Conservation (phyloP, 2,329 filamentous ascomycete genomes). For the Trichoderma afroharzianum region DNA sequence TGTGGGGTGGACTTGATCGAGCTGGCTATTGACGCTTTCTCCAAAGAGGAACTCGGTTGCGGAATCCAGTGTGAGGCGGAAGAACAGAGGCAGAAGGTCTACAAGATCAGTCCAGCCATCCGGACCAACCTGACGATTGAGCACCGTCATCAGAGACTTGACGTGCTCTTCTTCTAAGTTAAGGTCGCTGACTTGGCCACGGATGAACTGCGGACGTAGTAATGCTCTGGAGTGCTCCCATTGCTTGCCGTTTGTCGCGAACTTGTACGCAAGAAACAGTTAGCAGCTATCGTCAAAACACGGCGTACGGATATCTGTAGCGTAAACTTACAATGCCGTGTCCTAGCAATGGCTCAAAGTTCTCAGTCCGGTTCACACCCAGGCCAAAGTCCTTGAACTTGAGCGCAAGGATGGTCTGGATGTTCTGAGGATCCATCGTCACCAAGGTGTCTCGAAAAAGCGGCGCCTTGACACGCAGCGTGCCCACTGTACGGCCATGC, state of each 20-base stretch:
- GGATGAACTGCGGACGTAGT: slow-evolving; percentile 39
- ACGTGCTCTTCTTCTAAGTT: slow-evolving; percentile 39
- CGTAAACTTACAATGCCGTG: slow-evolving; percentile 31
- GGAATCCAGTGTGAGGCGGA: slow-evolving; percentile 46
- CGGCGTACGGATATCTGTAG: not conserved
- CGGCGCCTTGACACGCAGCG: slow-evolving; percentile 18
- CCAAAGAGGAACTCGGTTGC: slow-evolving; percentile 60
- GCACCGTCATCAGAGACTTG: slow-evolving; percentile 29
- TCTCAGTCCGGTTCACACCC: slow-evolving; percentile 24
- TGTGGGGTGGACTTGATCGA: slow-evolving; percentile 25
- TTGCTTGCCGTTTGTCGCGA: slow-evolving; percentile 34
- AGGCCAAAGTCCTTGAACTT: slow-evolving; percentile 29
- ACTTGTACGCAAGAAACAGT: slow-evolving; percentile 19
- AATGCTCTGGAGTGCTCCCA: slow-evolving; percentile 38
- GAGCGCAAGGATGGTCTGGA: slow-evolving; percentile 28
- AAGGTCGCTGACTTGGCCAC: slow-evolving; percentile 43
- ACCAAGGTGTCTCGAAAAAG: slow-evolving; percentile 23
- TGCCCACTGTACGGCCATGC: slow-evolving; percentile 21
- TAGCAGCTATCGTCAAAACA: not conserved
- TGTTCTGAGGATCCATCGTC: slow-evolving; percentile 27
- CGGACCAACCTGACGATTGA: slow-evolving; percentile 28
- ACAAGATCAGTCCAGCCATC: slow-evolving; percentile 33
- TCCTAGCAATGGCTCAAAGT: slow-evolving; percentile 41
- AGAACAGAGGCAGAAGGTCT: slow-evolving; percentile 47
- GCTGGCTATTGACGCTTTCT: slow-evolving; percentile 45